Evolutionary conservation across 2,329 filamentous ascomycete species (phyloP).

Genomic region (Lasiodiplodia sp.): DNA sequence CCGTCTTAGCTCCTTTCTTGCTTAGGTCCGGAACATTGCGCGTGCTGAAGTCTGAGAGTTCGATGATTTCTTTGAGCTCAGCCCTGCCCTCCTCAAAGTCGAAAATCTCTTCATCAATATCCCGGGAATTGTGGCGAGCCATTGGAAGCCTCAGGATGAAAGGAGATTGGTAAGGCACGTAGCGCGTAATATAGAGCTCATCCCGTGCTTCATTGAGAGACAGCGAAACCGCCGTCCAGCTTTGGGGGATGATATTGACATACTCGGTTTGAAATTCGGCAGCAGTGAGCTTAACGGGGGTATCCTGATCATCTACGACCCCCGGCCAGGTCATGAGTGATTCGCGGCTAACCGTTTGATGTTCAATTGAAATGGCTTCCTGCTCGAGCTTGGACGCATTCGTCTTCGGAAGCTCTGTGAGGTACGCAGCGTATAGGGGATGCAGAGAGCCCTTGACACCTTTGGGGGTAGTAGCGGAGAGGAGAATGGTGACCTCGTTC

Average conservation of each 20-base stretch:
- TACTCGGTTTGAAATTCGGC: conserved; percentile 77
- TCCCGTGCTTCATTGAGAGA: conserved; percentile 81
- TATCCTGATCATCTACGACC: conserved; percentile 38
- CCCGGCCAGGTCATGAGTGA: conserved; percentile 50
- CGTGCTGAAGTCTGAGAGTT: conserved; percentile 81
- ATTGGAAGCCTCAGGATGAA: conserved; percentile 89
- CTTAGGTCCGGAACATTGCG: conserved; percentile 76
- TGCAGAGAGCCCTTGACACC: conserved; percentile 45
- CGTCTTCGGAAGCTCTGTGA: conserved; percentile 71
- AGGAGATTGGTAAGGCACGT: conserved; percentile 76
- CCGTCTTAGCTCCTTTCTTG: conserved; percentile 75
- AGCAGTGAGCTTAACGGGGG: conserved; percentile 48
- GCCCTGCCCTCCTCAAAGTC: conserved; percentile 80
- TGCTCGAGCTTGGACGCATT: conserved; percentile 73
- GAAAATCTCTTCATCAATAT: conserved; percentile 81
- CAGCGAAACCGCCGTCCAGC: conserved; percentile 87
- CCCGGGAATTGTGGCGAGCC: conserved; percentile 79
- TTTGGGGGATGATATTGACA: conserved; percentile 80
- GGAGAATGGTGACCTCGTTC: conserved; percentile 46
- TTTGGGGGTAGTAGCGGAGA: conserved; percentile 46
- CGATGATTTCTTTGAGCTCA: conserved; percentile 84
- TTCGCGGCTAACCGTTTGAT: conserved; percentile 48
- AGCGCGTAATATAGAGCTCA: conserved; percentile 88
- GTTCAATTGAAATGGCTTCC: conserved; percentile 60
- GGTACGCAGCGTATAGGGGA: conserved; percentile 49